phyloP scores from a whole-genome alignment of 257 asterid species.

The Plantago major region DNA sequence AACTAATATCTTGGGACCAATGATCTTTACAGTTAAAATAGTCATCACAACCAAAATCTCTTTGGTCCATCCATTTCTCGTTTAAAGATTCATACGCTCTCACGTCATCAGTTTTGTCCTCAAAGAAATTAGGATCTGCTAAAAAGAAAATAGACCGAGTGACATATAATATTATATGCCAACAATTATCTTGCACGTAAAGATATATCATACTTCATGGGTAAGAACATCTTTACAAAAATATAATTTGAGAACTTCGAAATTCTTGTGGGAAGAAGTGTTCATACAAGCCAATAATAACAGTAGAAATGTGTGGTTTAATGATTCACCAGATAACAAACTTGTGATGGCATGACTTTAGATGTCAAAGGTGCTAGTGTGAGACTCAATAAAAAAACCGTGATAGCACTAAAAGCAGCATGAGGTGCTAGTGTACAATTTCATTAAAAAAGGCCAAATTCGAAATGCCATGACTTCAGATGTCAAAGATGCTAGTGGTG shows the following conservation, averaged over 20 bases:
- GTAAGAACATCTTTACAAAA: neutral
- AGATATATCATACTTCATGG: too few species aligned
- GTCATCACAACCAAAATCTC: constrained; percentile 34
- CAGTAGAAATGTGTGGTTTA: constrained; percentile 1
- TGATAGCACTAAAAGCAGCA: too few species aligned
- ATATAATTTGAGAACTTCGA: constrained; percentile 6
- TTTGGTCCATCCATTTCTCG: constrained; percentile 31
- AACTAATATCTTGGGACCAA: constrained; percentile 32
- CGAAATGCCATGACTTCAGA: too few species aligned
- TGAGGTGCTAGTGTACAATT: too few species aligned
- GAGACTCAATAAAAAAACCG: too few species aligned
- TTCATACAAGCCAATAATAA: constrained; percentile 4
- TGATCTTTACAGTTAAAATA: constrained; percentile 27
- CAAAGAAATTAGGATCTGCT: constrained; percentile 36
- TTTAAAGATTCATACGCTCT: constrained; percentile 31
- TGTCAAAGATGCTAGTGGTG: too few species aligned
- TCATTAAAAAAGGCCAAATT: too few species aligned
- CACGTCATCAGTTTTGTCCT: constrained; percentile 30
- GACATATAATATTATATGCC: neutral
- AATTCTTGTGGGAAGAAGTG: constrained; percentile 1
- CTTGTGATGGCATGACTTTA: neutral
- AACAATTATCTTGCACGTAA: neutral
- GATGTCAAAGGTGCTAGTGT: neutral
- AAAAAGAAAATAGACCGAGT: constrained; percentile 18
- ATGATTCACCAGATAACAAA: neutral